Percentiles rank a stretch among this genome's conserved stretches.
phyloP scores from a whole-genome alignment of 257 asterid species.

The Solanum sitiens region DNA sequence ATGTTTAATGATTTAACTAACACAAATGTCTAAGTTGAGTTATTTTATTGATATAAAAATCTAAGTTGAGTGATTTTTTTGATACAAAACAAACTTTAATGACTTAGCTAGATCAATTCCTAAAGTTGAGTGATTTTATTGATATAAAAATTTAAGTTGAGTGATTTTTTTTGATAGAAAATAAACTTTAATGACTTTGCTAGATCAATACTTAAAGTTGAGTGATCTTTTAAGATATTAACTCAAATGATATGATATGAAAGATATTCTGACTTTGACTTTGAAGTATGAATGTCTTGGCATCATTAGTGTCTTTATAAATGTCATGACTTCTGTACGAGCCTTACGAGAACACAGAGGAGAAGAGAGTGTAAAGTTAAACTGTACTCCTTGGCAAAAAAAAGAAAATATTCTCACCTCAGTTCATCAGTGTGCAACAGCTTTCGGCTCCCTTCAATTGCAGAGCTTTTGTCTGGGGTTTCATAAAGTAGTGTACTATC shows the following conservation, averaged over 20 bases:
- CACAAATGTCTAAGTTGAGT: too few species aligned
- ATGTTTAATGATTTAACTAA: too few species aligned
- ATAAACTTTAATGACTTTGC: too few species aligned
- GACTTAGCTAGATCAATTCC: too few species aligned
- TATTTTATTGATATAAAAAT: too few species aligned
- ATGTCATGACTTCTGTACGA: not conserved
- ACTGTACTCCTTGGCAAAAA: not conserved
- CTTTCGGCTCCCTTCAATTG: conserved; percentile 90
- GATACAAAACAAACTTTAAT: too few species aligned
- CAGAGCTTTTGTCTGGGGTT: conserved; percentile 67
- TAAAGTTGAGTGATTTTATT: too few species aligned
- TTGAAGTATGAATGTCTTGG: not conserved
- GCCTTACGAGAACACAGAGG: not conserved
- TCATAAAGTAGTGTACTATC: conserved; percentile 74
- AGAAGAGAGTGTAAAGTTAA: not conserved
- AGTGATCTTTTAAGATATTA: too few species aligned
- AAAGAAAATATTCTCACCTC: not conserved
- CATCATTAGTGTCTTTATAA: not conserved
- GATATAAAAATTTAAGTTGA: too few species aligned
- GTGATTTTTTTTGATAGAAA: too few species aligned
- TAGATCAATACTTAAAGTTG: too few species aligned
- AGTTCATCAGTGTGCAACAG: conserved; percentile 69
- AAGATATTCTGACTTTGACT: not conserved
- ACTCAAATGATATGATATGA: not conserved
- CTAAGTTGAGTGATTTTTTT: too few species aligned